phyloP scores from a whole-genome alignment of 768 basidiomycete species.

The Termitomyces sp. region DNA sequence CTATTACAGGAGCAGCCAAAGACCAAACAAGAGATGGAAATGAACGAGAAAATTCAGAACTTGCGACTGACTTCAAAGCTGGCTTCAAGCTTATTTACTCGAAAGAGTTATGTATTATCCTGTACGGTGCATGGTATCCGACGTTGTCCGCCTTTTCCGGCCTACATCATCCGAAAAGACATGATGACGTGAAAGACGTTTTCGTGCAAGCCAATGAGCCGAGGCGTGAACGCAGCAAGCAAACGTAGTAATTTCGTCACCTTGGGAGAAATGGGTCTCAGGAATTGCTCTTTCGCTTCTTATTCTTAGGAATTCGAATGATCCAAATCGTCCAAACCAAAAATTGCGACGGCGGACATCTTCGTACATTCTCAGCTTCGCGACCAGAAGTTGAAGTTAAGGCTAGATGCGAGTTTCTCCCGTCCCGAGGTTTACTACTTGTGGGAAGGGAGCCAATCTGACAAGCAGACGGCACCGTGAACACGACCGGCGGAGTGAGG shows the following conservation, averaged over 20 bases:
- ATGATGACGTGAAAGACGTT: not conserved
- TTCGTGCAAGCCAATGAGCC: not conserved
- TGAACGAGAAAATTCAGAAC: slow-evolving; percentile 6
- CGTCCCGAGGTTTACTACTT: not conserved
- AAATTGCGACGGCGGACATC: not conserved
- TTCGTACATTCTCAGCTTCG: not conserved
- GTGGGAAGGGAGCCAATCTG: not conserved
- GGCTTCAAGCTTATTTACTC: not conserved
- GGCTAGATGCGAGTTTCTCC: not conserved
- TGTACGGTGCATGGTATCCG: not conserved
- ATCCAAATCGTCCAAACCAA: not conserved
- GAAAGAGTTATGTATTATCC: not conserved
- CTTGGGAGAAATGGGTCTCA: not conserved
- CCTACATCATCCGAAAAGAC: not conserved
- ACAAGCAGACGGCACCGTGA: not conserved
- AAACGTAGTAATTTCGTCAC: not conserved
- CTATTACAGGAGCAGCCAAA: slow-evolving; percentile 14
- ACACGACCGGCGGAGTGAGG: not conserved
- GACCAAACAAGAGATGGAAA: slow-evolving; percentile 9
- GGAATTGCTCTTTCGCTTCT: not conserved
- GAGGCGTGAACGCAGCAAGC: not conserved
- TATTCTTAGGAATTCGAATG: not conserved
- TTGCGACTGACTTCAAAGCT: not conserved
- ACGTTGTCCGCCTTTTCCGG: not conserved
- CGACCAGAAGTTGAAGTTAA: not conserved